These are phyloP conservation scores for Starmerella apis DNA, from an alignment of 805 yeast species.

Conservation along the genomic window DNA sequence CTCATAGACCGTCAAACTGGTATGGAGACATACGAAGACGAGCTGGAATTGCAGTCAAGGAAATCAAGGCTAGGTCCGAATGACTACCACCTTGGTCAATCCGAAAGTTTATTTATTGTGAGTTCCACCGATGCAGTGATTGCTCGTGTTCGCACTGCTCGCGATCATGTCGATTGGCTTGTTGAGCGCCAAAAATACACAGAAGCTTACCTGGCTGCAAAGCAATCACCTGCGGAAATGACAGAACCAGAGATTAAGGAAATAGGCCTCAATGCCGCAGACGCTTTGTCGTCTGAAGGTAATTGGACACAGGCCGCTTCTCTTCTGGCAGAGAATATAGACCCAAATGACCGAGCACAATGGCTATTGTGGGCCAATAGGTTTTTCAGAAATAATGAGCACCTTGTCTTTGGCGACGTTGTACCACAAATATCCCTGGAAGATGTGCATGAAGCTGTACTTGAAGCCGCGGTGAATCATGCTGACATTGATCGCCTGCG, in stretches of 20 bases:
- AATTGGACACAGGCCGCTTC: conserved; percentile 8
- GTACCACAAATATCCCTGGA: conserved; percentile 42
- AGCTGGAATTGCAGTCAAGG: conserved; percentile 48
- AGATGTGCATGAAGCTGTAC: conserved; percentile 37
- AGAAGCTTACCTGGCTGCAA: conserved; percentile 48
- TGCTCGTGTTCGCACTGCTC: conserved; percentile 57
- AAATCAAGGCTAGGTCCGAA: conserved; percentile 56
- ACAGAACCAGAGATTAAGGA: background rate
- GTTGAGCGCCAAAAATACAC: conserved; percentile 42
- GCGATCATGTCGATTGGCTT: conserved; percentile 69
- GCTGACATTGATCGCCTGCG: conserved; percentile 35
- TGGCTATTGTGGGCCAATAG: conserved; percentile 60
- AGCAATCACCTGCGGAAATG: conserved; percentile 1
- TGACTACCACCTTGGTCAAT: conserved; percentile 43
- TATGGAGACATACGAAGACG: conserved; percentile 69
- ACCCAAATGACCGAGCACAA: conserved; percentile 27
- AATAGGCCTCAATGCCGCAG: conserved; percentile 49
- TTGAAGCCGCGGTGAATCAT: conserved; percentile 38
- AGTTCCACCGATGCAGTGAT: conserved; percentile 74
- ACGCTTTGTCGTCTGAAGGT: conserved; percentile 21
- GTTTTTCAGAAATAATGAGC: conserved; percentile 42
- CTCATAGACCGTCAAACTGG: conserved; percentile 56
- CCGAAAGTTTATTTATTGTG: conserved; percentile 49
- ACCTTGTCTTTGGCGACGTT: conserved; percentile 39
- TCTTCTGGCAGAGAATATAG: conserved; percentile 8